Base-by-base conservation (phyloP, 225 moss, liverwort and hornwort genomes). In the Bryoerythrophyllum caledonicum region DNA sequence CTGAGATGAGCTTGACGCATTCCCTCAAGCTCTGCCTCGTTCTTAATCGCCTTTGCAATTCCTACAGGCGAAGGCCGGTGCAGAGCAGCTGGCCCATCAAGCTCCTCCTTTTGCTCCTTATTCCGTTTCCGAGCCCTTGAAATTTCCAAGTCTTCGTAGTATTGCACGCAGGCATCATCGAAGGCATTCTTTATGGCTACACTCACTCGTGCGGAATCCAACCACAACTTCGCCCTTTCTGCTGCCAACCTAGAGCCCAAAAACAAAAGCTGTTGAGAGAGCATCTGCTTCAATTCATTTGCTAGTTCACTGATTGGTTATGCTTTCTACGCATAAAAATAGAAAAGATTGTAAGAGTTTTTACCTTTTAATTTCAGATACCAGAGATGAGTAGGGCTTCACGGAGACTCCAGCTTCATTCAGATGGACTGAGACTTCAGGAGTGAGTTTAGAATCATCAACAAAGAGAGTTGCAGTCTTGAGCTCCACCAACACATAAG, bases 1-100 rank as follows among this genome's bases (percentile, higher is more conserved):
- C 97, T 90, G 11, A 99, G 85, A 83, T 99, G 99, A 65, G 99
- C 99, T 79, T 99, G 94, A 82, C 90, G 90, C 99, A 99, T 99
- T 85, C 99, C 99, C 75, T 99, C 91, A 23, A 99, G 93, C 82
- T 99, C 99, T 21, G 91, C 85, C 59, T 85, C 85, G 82, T 99
- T 99, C 78, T 99, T 99, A 65, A 99, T 67, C 34, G 99, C 95
- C 80, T 99, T 99, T 21, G 89, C 85, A 73, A 82, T 86, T 67
- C 89, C 82, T 23, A 99, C 74, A 61, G 99, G 93, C 37, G 93
- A 93, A 79, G 85, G 83, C 67, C 95, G 84, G 72, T 89, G 83
- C 40, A 99, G 76, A 67, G 88, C 84, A 77, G 93, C 99, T 28
- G 99, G 99, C 51, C 99, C 99, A 73, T 90, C 79, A 24, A 81